Evolutionary conservation across 805 yeast species (phyloP).

Genomic region (Spathaspora sp.): DNA sequence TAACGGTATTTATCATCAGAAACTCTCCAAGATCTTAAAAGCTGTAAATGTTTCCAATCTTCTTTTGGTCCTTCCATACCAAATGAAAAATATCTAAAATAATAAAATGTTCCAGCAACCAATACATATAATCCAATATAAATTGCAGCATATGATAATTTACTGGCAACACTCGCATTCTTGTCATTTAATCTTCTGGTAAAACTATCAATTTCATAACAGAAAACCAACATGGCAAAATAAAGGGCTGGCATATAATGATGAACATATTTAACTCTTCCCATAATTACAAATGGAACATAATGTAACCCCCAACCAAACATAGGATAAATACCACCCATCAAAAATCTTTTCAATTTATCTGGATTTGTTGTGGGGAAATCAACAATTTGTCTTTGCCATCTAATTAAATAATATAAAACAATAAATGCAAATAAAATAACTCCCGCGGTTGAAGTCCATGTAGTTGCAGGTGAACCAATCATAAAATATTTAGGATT

Average conservation of each 20-base stretch:
- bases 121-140: conserved; percentile 26
- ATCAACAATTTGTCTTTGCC: conserved; percentile 71
- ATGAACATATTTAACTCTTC: conserved; percentile 94
- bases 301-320: conserved; percentile 88
- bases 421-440: conserved; percentile 48
- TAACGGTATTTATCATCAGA: conserved; percentile 33
- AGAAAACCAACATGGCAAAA: conserved; percentile 81
- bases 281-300: conserved; percentile 88
- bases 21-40: conserved; percentile 40
- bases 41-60: conserved; percentile 36
- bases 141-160: conserved; percentile 18
- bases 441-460: conserved; percentile 65
- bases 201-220: conserved; percentile 53
- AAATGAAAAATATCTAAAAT: conserved; percentile 37
- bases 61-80: conserved; percentile 44
- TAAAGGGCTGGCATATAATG: conserved; percentile 94
- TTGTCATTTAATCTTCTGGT: conserved; percentile 23
- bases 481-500: conserved; percentile 60
- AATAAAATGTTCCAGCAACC: conserved; percentile 40
- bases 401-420: conserved; percentile 39
- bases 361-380: conserved; percentile 42
- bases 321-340: conserved; percentile 82
- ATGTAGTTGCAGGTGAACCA: conserved; percentile 66
- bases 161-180: conserved; percentile 10
- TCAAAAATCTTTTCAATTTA: conserved; percentile 50